phyloP scores from a whole-genome alignment of 1,139 yeast species.

The Pneumocystis murina region DNA sequence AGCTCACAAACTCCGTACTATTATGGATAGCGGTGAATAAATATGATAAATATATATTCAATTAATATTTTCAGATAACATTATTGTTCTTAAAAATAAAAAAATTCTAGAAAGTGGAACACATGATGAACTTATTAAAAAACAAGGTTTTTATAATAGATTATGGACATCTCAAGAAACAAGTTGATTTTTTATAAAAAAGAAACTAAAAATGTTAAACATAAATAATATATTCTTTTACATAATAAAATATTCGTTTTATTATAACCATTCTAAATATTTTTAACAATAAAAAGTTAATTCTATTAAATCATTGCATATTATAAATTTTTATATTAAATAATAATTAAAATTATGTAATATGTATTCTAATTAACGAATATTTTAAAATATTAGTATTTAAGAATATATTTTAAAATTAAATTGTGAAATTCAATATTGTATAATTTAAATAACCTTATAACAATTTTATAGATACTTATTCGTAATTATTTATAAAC shows the following conservation, averaged over 20 bases:
- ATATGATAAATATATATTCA: conserved; percentile 33
- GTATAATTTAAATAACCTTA: neutral
- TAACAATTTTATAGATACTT: neutral
- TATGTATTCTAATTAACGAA: no score
- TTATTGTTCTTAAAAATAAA: conserved; percentile 62
- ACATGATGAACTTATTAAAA: conserved; percentile 35
- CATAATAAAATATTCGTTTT: neutral
- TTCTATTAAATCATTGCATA: no score
- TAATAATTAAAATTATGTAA: no score
- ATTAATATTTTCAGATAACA: conserved; percentile 55
- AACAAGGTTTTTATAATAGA: conserved; percentile 21
- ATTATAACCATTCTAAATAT: neutral
- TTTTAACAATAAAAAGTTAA: no score
- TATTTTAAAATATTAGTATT: no score
- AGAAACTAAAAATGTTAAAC: neutral
- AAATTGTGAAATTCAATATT: no score
- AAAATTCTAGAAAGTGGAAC: conserved; percentile 51
- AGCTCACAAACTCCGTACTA: conserved; percentile 84
- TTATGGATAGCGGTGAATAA: conserved; percentile 84
- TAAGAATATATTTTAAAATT: no score
- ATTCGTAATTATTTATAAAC: neutral
- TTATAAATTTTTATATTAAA: no score
- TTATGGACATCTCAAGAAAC: neutral
- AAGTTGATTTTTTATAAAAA: neutral
- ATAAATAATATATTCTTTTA: neutral